phyloP scores from a whole-genome alignment of 352 stramenopile species.

The Pythium vanterpoolii region DNA sequence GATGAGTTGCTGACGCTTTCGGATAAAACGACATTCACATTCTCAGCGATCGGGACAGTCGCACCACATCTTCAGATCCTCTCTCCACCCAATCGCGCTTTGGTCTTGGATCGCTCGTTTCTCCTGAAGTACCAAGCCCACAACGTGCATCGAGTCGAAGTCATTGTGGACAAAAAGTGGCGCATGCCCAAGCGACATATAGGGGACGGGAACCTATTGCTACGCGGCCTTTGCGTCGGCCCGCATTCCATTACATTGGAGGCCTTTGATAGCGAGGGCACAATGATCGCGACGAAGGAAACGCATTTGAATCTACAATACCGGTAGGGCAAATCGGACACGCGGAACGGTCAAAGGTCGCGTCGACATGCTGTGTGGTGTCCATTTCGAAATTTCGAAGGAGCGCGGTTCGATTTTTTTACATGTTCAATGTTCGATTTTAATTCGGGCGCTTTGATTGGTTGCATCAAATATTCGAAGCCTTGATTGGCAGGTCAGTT shows the following conservation, averaged over 20 bases:
- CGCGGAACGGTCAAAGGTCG: too few relatives aligned
- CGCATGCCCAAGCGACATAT: slow-evolving; percentile 31
- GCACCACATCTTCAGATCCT: slow-evolving; percentile 23
- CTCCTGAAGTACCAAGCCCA: slow-evolving; percentile 38
- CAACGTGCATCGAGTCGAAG: slow-evolving; percentile 31
- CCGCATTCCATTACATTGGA: slow-evolving; percentile 29
- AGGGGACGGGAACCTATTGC: slow-evolving; percentile 37
- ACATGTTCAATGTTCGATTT: not conserved
- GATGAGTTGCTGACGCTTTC: slow-evolving; percentile 30
- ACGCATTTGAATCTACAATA: not conserved
- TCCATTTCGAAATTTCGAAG: not conserved
- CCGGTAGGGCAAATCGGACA: too few relatives aligned
- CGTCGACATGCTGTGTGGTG: too few relatives aligned
- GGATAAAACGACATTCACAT: slow-evolving; percentile 23
- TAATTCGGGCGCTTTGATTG: not conserved
- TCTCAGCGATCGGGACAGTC: slow-evolving; percentile 6
- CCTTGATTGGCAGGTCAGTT: slow-evolving; percentile 6
- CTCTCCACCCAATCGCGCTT: slow-evolving; percentile 25
- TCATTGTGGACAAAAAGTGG: slow-evolving; percentile 29
- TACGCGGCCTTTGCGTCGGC: slow-evolving; percentile 34
- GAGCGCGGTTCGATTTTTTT: not conserved
- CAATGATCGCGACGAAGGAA: not conserved
- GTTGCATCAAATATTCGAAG: not conserved
- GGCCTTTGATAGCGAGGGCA: slow-evolving; percentile 14
- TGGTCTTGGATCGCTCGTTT: slow-evolving; percentile 21